phyloP scores from a whole-genome alignment of 2,329 filamentous ascomycete genomes.

The Aspergillus sp. region DNA sequence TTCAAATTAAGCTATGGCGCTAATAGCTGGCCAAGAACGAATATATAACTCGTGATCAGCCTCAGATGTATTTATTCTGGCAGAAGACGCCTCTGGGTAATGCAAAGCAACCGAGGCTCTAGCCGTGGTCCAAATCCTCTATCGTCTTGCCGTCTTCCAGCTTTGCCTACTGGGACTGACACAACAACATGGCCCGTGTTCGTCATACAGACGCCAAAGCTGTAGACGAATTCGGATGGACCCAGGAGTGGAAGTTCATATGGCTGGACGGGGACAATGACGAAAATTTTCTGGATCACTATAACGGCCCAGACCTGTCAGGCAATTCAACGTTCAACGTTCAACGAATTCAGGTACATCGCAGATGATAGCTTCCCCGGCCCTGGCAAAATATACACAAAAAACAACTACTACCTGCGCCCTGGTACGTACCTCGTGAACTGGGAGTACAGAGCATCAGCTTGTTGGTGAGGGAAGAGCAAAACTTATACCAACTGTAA shows the following conservation, averaged over 20 bases:
- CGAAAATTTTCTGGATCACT: not conserved
- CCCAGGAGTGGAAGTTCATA: not conserved
- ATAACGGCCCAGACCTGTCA: not conserved
- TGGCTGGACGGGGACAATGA: not conserved
- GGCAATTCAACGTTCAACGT: not conserved
- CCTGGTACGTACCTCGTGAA: not conserved
- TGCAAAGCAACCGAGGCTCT: too few species aligned
- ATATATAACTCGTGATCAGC: too few species aligned
- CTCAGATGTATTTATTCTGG: too few species aligned
- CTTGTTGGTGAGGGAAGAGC: not conserved
- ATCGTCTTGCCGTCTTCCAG: not conserved
- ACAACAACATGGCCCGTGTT: slow-evolving; percentile 8
- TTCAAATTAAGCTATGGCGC: too few species aligned
- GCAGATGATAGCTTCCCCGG: not conserved
- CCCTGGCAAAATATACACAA: not conserved
- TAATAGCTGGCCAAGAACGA: too few species aligned
- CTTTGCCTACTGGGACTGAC: not conserved
- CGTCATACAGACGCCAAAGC: slow-evolving; percentile 1
- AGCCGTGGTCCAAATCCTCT: not conserved
- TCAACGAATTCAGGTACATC: slow-evolving; percentile 1
- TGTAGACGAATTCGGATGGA: not conserved
- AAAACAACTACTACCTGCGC: not conserved
- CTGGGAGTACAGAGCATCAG: not conserved
- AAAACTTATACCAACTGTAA: not conserved
- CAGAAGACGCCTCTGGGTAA: too few species aligned